Conservation (phyloP, 805 yeast genomes). For the Candida xyloterini region DNA sequence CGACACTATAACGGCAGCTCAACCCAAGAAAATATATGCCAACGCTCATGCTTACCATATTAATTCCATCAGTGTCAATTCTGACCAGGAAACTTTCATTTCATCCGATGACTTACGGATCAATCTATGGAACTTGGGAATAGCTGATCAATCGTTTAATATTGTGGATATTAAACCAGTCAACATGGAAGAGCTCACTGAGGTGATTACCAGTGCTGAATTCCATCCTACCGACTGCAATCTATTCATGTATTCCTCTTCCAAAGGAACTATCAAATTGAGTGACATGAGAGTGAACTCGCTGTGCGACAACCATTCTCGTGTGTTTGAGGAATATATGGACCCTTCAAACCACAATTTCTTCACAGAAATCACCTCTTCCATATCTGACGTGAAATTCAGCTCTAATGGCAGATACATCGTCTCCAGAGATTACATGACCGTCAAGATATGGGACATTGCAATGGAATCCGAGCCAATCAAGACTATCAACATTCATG, state of each 20-base stretch:
- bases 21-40: slow-evolving; percentile 85
- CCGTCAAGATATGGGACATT: slow-evolving; percentile 97
- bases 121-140: slow-evolving; percentile 91
- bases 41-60: slow-evolving; percentile 99
- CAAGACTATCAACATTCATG: slow-evolving; percentile 93
- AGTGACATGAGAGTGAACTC: slow-evolving; percentile 97
- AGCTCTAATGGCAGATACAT: slow-evolving; percentile 90
- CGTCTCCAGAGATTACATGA: slow-evolving; percentile 95
- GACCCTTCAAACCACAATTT: slow-evolving; percentile 93
- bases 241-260: slow-evolving; percentile 89
- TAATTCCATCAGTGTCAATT: slow-evolving; percentile 89
- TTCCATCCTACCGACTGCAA: slow-evolving; percentile 94
- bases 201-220: slow-evolving; percentile 94
- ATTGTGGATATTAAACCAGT: slow-evolving; percentile 97
- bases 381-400: slow-evolving; percentile 91
- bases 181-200: slow-evolving; percentile 98
- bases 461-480: slow-evolving; percentile 95
- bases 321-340: slow-evolving; percentile 85
- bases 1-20: slow-evolving; percentile 92
- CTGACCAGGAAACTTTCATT: slow-evolving; percentile 93
- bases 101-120: slow-evolving; percentile 92
- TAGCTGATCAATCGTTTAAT: slow-evolving; percentile 93
- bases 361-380: slow-evolving; percentile 94
- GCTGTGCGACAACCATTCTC: slow-evolving; percentile 85
- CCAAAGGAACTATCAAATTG: slow-evolving; percentile 92